Evolutionary conservation across 1,284 basidiomycete genomes (phyloP).

Genomic region (Cryptococcus sp.): DNA sequence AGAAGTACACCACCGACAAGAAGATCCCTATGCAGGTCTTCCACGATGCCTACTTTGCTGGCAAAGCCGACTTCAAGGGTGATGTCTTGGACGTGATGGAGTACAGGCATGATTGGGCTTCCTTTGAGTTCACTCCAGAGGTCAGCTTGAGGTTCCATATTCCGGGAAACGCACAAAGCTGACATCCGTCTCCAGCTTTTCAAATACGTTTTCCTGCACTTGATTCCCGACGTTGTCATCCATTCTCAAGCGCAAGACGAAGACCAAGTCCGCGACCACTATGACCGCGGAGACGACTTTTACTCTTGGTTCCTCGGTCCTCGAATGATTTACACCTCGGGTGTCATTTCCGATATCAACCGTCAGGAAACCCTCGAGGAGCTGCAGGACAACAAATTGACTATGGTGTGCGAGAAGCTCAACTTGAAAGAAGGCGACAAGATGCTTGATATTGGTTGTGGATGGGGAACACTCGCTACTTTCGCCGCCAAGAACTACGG

Average conservation of each 20-base stretch:
- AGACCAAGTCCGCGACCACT: slow-evolving; percentile 94
- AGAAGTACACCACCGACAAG: slow-evolving; percentile 72
- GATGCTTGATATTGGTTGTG: slow-evolving; percentile 89
- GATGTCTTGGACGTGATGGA: slow-evolving; percentile 93
- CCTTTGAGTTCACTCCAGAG: slow-evolving; percentile 65
- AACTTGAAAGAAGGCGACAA: slow-evolving; percentile 78
- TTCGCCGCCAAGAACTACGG: slow-evolving; percentile 97
- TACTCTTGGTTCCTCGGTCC: slow-evolving; percentile 70
- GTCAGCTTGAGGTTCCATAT: slow-evolving; percentile 20
- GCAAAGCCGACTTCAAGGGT: slow-evolving; percentile 95
- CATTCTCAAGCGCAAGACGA: slow-evolving; percentile 91
- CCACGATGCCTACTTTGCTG: slow-evolving; percentile 97
- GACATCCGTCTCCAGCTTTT: slow-evolving; percentile 64
- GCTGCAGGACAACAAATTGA: slow-evolving; percentile 98
- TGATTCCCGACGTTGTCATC: slow-evolving; percentile 89
- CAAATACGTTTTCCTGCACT: slow-evolving; percentile 85
- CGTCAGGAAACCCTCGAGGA: slow-evolving; percentile 85
- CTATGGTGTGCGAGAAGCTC: slow-evolving; percentile 92
- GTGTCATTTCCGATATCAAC: slow-evolving; percentile 76
- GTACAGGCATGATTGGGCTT: slow-evolving; percentile 92
- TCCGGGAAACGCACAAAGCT: slow-evolving; percentile 2
- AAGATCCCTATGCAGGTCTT: slow-evolving; percentile 98
- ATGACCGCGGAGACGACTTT: slow-evolving; percentile 96
- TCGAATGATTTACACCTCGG: slow-evolving; percentile 82
- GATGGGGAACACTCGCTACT: slow-evolving; percentile 94